Evolutionary conservation across 257 asterid species (phyloP), one percentile per base, ranked within the genome.

Genomic region (Catharanthus roseus): DNA sequence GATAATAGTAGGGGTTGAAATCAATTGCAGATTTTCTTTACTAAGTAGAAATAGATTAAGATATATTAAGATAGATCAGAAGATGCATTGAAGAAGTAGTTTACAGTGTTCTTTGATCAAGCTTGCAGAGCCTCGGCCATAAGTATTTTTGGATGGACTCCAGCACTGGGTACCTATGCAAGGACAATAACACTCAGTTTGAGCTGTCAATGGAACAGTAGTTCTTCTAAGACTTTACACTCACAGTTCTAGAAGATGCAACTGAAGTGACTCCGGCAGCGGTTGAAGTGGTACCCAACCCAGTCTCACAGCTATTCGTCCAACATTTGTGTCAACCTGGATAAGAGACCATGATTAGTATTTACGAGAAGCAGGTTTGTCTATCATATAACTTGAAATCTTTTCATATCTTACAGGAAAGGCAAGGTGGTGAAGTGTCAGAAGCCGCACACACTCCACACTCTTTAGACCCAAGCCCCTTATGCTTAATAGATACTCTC

Each of bases 211-310:
- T 23, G 49, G 26, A 54, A 36, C 5, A 67, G 33, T 58, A 61
- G 57, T 8, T 50, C 16, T 44, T 18, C 31, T 50, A 45, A 74
- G 72, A 53, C 58, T 67, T 24, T 45, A 74, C 62, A 86, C 96
- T 88, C 78, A 95, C 99, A 91, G 77, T 87, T 95, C 97, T 68
- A 95, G 86, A 66, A 95, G 90, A 76, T 95, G 99, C 86, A 95
- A 85, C 80, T 95, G 97, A 78, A 95, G 95, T 44, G 96, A 89
- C 83, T 95, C 99, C 0, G 99, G 97, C 86, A 95, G 82, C 54
- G 99, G 96, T 79, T 88, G 97, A 80, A 95, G 97, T 54, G 99
- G 99, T 39, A 95, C 99, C 99, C 99, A 95, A 65, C 99, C 99
- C 82, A 95, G 87, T 76, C 99, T 82, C 77, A 95, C 99, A 28